Percentiles rank a stretch among this genome's conserved stretches.
Evolutionary conservation across 495 filamentous ascomycete species (phyloP).

Genomic region (Letharia lupina): DNA sequence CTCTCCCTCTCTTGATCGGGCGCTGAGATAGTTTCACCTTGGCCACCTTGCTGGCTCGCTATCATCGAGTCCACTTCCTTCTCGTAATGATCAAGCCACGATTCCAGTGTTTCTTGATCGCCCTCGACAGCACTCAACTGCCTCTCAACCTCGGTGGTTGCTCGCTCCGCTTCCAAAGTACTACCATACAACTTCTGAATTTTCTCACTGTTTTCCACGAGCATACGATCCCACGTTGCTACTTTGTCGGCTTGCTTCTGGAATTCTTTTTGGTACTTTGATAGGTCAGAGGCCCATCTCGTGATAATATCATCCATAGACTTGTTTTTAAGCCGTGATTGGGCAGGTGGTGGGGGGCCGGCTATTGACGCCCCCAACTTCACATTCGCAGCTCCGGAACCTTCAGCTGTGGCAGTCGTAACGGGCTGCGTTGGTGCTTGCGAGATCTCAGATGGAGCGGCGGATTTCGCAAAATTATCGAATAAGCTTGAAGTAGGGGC

Average conservation of each 20-base stretch:
- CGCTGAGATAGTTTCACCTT: conserved; percentile 64
- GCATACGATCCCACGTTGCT: conserved; percentile 78
- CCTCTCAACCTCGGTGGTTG: conserved; percentile 81
- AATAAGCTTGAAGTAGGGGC: conserved; percentile 27
- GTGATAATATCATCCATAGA: conserved; percentile 99
- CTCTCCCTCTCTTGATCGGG: conserved; percentile 91
- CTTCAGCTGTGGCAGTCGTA: conserved; percentile 21
- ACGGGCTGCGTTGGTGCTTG: conserved; percentile 21
- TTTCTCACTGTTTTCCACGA: conserved; percentile 87
- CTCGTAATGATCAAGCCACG: conserved; percentile 84
- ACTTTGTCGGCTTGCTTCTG: conserved; percentile 79
- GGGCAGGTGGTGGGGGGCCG: conserved; percentile 64
- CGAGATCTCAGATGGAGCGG: conserved; percentile 20
- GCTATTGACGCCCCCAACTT: conserved; percentile 60
- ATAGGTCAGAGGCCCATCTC: conserved; percentile 90
- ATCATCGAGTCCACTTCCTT: conserved; percentile 80
- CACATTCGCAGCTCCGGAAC: conserved; percentile 26
- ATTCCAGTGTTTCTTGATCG: conserved; percentile 80
- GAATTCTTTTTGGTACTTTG: conserved; percentile 94
- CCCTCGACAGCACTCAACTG: conserved; percentile 80
- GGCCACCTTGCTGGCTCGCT: conserved; percentile 51
- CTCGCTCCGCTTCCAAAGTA: conserved; percentile 85
- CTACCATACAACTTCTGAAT: conserved; percentile 80
- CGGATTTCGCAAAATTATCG: conserved; percentile 25
- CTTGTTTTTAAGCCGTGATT: conserved; percentile 91